A percentile compares a stretch with the other conserved stretches of the same genome.
These are phyloP conservation scores for Beverwykella pulmonaria DNA, from an alignment of 495 filamentous ascomycete genomes.

Conservation along the genomic window DNA sequence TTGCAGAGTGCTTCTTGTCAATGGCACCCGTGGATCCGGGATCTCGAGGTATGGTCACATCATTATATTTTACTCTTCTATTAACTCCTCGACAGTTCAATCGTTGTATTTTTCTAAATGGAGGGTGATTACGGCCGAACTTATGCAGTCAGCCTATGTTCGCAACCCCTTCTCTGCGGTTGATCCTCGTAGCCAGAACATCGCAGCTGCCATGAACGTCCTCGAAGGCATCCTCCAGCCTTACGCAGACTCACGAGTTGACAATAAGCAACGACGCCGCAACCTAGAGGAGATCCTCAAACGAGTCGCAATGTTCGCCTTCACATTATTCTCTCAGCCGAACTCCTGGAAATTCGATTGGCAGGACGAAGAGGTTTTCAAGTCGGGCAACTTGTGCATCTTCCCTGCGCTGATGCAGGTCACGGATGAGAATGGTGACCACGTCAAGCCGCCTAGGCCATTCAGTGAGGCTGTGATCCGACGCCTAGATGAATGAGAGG, in stretches of 20 bases:
- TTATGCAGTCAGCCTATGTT: conserved; percentile 41
- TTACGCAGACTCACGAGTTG: conserved; percentile 33
- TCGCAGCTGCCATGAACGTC: conserved; percentile 23
- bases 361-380: conserved; percentile 25
- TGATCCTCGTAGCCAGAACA: conserved; percentile 38
- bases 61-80: background rate
- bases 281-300: conserved; percentile 47
- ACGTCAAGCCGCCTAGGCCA: conserved; percentile 32
- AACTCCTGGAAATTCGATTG: conserved; percentile 44
- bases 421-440: conserved; percentile 38
- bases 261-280: conserved; percentile 31
- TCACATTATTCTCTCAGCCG: conserved; percentile 47
- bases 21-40: conserved; percentile 22
- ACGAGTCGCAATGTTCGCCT: conserved; percentile 45
- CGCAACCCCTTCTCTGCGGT: conserved; percentile 27
- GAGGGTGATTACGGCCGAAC: conserved; percentile 42
- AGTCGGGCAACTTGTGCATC: conserved; percentile 40
- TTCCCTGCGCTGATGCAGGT: conserved; percentile 46
- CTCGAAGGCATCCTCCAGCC: conserved; percentile 40
- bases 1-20: conserved; percentile 28
- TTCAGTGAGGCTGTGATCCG: conserved; percentile 43
- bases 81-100: conserved; percentile 35
- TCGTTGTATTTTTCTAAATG: conserved; percentile 41
- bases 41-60: conserved; percentile 23
- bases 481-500: conserved; percentile 27